phyloP scores from a whole-genome alignment of 2,329 filamentous ascomycete species.

The Botrytis tulipae region DNA sequence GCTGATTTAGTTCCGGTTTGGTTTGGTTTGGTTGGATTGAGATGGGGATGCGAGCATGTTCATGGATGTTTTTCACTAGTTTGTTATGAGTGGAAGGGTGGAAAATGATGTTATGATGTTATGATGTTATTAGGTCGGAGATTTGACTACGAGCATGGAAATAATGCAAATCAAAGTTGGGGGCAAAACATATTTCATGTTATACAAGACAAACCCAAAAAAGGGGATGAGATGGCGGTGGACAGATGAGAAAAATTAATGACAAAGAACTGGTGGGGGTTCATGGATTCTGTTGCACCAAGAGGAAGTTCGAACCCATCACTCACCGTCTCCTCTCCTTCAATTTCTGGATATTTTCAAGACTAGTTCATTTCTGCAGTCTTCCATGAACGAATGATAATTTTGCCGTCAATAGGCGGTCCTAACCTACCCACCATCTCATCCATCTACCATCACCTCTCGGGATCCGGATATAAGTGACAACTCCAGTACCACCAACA shows the following conservation, averaged over 20 bases:
- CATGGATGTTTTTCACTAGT: not conserved
- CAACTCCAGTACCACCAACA: not conserved
- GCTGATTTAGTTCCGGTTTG: not conserved
- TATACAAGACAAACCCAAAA: not conserved
- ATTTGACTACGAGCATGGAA: not conserved
- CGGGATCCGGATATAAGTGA: not conserved
- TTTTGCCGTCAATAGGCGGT: not conserved
- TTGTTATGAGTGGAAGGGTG: not conserved
- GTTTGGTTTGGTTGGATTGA: not conserved
- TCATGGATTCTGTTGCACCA: not conserved
- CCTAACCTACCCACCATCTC: not conserved
- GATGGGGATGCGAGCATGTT: conserved; percentile 4
- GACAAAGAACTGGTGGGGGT: conserved; percentile 3
- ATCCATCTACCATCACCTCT: not conserved
- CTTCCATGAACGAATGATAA: not conserved
- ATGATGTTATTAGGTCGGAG: not conserved
- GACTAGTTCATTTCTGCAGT: not conserved
- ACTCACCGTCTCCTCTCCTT: not conserved
- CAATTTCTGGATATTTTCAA: not conserved
- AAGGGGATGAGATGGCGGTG: conserved; percentile 6
- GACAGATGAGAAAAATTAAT: not conserved
- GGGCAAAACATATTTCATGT: not conserved
- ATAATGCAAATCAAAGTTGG: not conserved
- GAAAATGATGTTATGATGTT: not conserved
- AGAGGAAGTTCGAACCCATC: not conserved